These are phyloP conservation scores for Cladorrhinum sp. DNA, from an alignment of 2,329 filamentous ascomycete genomes.

Conservation along the genomic window DNA sequence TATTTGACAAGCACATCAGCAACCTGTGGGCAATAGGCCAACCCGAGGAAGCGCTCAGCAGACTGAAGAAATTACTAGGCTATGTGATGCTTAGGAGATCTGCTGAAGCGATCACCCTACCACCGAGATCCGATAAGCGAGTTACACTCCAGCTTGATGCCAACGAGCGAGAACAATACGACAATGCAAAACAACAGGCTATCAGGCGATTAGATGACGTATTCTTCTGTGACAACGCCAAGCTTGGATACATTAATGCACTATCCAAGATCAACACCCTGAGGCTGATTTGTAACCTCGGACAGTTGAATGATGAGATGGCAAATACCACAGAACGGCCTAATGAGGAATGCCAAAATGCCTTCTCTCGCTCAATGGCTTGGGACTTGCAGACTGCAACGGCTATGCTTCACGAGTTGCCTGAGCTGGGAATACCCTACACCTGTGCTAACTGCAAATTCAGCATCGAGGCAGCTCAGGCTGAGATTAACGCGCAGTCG, in stretches of 20 bases:
- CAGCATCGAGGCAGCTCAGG: background rate
- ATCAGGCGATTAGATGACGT: background rate
- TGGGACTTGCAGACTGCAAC: background rate
- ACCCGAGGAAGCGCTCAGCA: background rate
- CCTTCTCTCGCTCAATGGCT: background rate
- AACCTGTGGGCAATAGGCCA: background rate
- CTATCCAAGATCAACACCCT: background rate
- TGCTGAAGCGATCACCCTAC: background rate
- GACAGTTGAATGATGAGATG: background rate
- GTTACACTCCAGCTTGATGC: background rate
- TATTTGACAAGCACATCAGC: background rate
- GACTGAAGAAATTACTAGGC: background rate
- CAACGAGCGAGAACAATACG: background rate
- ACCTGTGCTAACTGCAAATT: background rate
- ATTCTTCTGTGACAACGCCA: background rate
- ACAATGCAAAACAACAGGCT: background rate
- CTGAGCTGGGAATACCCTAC: background rate
- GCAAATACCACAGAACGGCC: background rate
- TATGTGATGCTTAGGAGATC: background rate
- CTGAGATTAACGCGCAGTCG: background rate
- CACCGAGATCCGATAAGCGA: background rate
- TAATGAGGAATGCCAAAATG: background rate
- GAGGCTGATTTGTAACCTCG: background rate
- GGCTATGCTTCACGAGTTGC: background rate
- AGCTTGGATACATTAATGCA: background rate